These are phyloP conservation scores for Aspergillus japonicus DNA, from an alignment of 2,329 filamentous ascomycete species.

Conservation along the genomic window DNA sequence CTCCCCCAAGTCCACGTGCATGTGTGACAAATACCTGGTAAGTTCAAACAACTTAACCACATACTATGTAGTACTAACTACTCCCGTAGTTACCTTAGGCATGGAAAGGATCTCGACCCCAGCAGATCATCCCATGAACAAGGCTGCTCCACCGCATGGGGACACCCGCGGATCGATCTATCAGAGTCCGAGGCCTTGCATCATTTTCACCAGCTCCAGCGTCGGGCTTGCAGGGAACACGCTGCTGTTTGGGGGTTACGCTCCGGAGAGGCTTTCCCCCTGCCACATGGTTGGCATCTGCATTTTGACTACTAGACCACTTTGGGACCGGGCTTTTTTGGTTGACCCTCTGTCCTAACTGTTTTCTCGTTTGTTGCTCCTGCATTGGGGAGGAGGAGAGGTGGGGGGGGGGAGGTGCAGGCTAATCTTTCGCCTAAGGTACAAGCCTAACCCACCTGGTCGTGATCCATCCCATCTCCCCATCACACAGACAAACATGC, in stretches of 20 bases:
- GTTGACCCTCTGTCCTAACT: not conserved
- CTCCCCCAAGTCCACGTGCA: not conserved
- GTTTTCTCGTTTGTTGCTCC: not conserved
- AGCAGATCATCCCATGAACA: not conserved
- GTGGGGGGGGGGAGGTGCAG: not conserved
- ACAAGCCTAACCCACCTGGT: not conserved
- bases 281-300: constrained; percentile 37
- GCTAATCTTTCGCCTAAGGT: constrained; percentile 6
- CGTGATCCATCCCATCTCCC: not conserved
- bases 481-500: constrained; percentile 3
- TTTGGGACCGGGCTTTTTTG: not conserved
- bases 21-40: not conserved
- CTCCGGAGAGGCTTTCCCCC: not conserved
- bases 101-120: not conserved
- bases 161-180: not conserved
- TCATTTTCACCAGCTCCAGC: not conserved
- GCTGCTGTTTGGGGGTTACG: not conserved
- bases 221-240: not conserved
- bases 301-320: constrained; percentile 9
- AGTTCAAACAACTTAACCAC: too few species aligned
- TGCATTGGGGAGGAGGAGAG: not conserved
- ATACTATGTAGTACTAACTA: too few species aligned
- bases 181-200: not conserved
- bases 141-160: not conserved
- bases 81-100: too few species aligned